Conservation (phyloP, 768 basidiomycete genomes). For the Cystobasidium ongulense region DNA sequence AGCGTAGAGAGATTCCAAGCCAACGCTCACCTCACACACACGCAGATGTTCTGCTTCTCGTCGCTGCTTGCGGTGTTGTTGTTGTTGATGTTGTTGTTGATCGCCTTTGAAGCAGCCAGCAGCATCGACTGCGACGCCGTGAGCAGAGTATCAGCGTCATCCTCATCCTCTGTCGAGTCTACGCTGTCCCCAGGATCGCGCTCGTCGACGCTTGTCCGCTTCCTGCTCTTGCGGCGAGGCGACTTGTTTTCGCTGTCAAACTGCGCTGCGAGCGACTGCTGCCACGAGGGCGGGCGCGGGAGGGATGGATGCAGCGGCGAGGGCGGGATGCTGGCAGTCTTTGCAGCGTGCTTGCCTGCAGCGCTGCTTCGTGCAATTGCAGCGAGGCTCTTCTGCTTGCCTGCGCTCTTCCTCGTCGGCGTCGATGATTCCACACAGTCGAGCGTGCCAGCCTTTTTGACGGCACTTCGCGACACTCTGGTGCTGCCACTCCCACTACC, state of each 20-base stretch:
- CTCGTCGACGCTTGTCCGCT: neutral
- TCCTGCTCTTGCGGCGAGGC: neutral
- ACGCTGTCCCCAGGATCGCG: constrained; percentile 2
- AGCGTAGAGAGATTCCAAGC: neutral
- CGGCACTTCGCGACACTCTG: neutral
- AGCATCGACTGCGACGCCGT: neutral
- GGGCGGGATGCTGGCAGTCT: neutral
- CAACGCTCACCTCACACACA: constrained; percentile 20
- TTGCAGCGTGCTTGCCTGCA: neutral
- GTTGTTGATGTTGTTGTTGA: neutral
- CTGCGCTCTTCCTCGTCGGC: neutral
- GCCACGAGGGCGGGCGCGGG: too few species aligned
- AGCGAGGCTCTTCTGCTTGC: neutral
- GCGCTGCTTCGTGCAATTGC: neutral
- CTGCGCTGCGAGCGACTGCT: too few species aligned
- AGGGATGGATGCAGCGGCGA: neutral
- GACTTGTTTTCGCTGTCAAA: too few species aligned
- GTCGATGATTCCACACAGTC: neutral
- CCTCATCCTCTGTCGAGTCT: neutral
- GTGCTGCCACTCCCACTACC: neutral
- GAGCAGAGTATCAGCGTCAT: neutral
- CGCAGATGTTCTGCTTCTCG: constrained; percentile 29
- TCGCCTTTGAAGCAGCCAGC: neutral
- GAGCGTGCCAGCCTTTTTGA: neutral
- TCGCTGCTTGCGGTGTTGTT: neutral